phyloP scores from a whole-genome alignment of 2,329 filamentous ascomycete species.

The Aspergillus caelatus region DNA sequence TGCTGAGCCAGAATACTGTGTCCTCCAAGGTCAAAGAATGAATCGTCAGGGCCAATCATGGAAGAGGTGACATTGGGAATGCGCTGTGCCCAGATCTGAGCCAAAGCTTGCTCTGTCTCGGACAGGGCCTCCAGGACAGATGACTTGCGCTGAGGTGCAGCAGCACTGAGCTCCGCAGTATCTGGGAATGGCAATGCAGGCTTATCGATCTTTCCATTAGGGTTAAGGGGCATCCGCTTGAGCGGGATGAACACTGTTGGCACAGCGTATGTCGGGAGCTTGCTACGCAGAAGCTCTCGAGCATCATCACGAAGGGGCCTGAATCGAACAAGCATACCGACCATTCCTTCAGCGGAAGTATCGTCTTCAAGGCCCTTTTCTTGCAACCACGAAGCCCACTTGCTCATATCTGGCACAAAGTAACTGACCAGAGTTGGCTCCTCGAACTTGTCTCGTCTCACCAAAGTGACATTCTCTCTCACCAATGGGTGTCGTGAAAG shows the following conservation, averaged over 20 bases:
- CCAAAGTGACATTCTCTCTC: constrained; percentile 81
- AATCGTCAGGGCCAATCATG: constrained; percentile 64
- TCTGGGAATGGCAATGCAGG: constrained; percentile 80
- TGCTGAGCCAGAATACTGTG: constrained; percentile 81
- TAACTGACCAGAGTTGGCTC: constrained; percentile 88
- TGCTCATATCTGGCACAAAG: constrained; percentile 77
- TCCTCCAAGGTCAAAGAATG: constrained; percentile 79
- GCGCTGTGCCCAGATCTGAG: constrained; percentile 73
- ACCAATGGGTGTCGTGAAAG: constrained; percentile 74
- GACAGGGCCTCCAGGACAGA: constrained; percentile 52
- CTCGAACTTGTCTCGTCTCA: constrained; percentile 81
- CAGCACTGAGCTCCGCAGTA: constrained; percentile 65
- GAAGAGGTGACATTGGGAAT: constrained; percentile 68
- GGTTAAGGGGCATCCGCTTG: constrained; percentile 74
- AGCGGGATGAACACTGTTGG: constrained; percentile 75
- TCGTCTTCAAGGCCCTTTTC: constrained; percentile 57
- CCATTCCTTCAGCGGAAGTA: constrained; percentile 53
- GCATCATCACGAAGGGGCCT: constrained; percentile 62
- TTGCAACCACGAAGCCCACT: constrained; percentile 72
- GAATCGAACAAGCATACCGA: constrained; percentile 62
- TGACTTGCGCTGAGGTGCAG: constrained; percentile 53
- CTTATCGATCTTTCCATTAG: constrained; percentile 84
- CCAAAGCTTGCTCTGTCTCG: constrained; percentile 67
- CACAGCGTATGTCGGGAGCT: constrained; percentile 74
- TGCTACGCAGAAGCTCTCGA: constrained; percentile 69